Percentiles rank a stretch among this genome's conserved stretches.
Conservation (phyloP, 257 asterid species). For the Leonotis leonurus region DNA sequence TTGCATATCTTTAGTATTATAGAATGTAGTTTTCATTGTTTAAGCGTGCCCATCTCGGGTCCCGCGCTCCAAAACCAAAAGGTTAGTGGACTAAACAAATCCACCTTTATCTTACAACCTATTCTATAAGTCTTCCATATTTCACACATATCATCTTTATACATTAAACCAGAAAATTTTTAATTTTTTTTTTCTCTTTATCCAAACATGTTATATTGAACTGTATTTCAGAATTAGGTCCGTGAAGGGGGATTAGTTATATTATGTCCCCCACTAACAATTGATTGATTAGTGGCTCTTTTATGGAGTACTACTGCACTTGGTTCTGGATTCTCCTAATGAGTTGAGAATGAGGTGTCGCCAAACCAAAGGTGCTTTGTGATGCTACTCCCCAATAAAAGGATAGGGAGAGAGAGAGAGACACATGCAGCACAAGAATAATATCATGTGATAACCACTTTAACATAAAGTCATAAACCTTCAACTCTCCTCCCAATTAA, state of each 20-base stretch:
- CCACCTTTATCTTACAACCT: not conserved
- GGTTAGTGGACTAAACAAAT: not conserved
- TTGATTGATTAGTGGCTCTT: not conserved
- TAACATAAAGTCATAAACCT: not conserved
- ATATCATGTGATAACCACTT: not conserved
- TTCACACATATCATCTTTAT: not conserved
- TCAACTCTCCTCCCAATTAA: not conserved
- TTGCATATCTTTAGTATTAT: no score
- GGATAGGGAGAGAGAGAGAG: not conserved
- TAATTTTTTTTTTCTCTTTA: no score
- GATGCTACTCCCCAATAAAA: not conserved
- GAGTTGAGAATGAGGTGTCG: constrained; percentile 1
- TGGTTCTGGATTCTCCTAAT: not conserved
- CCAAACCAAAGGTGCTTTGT: not conserved
- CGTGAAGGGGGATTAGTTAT: not conserved
- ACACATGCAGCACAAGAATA: not conserved
- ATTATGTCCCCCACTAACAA: not conserved
- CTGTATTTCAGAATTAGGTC: not conserved
- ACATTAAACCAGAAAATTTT: no score
- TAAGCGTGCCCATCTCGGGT: not conserved
- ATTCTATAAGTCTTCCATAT: not conserved
- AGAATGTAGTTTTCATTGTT: no score
- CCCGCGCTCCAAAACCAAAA: not conserved
- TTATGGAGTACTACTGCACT: no score
- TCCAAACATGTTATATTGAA: no score